These are phyloP conservation scores for Blastomyces percursus DNA, from an alignment of 2,329 filamentous ascomycete genomes.

Conservation along the genomic window DNA sequence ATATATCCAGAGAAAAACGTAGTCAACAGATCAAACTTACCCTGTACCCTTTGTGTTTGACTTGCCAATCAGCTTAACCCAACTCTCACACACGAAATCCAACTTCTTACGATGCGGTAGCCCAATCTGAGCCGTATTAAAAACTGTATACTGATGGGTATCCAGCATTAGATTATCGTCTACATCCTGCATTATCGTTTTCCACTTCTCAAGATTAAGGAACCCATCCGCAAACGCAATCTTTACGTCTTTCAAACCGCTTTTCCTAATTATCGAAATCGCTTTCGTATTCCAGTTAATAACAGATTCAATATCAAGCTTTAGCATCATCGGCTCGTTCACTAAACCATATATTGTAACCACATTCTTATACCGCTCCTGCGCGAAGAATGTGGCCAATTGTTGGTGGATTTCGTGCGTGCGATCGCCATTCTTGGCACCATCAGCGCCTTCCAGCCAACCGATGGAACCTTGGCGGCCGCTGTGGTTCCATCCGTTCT, in stretches of 20 bases:
- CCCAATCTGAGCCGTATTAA: slow-evolving; percentile 78
- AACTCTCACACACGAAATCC: slow-evolving; percentile 67
- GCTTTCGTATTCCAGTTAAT: slow-evolving; percentile 69
- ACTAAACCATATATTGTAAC: slow-evolving; percentile 86
- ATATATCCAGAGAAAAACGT: neutral
- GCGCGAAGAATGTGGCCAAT: slow-evolving; percentile 83
- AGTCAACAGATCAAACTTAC: slow-evolving; percentile 20
- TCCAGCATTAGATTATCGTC: slow-evolving; percentile 68
- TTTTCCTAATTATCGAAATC: slow-evolving; percentile 59
- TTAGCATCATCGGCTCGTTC: slow-evolving; percentile 87
- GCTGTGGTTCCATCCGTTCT: slow-evolving; percentile 98
- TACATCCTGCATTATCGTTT: slow-evolving; percentile 63
- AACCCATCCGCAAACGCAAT: slow-evolving; percentile 93
- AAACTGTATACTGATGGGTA: slow-evolving; percentile 97
- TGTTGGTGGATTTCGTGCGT: slow-evolving; percentile 79
- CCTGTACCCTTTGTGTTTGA: slow-evolving; percentile 65
- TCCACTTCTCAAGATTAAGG: slow-evolving; percentile 82
- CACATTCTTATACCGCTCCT: slow-evolving; percentile 84
- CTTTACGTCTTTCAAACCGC: slow-evolving; percentile 55
- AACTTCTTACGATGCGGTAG: slow-evolving; percentile 75
- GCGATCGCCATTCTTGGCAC: slow-evolving; percentile 63
- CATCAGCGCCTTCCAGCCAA: slow-evolving; percentile 88
- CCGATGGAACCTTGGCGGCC: slow-evolving; percentile 68
- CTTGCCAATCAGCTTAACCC: slow-evolving; percentile 65
- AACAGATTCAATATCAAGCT: slow-evolving; percentile 54